These are phyloP conservation scores for Fallopia convolvulus DNA, from an alignment of 148 eudicot species.

Conservation along the genomic window DNA sequence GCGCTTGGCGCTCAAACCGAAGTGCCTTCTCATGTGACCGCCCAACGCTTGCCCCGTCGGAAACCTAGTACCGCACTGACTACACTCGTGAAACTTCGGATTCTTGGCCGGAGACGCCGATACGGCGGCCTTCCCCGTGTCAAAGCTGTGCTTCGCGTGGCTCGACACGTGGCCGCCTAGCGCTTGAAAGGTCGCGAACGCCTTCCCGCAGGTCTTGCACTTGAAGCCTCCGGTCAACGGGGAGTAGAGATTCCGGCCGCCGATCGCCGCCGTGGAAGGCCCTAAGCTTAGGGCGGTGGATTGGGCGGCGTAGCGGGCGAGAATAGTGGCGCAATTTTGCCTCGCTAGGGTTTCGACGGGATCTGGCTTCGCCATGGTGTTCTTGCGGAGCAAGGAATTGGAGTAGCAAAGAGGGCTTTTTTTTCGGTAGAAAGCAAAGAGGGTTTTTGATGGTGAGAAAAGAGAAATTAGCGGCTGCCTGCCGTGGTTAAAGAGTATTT, in stretches of 20 bases:
- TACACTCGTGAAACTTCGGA: slow-evolving; percentile 27
- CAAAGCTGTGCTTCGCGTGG: slow-evolving; percentile 21
- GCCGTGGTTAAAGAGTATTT: neutral
- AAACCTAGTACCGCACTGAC: slow-evolving; percentile 21
- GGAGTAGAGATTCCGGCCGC: neutral
- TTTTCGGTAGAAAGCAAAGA: neutral
- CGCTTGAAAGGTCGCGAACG: slow-evolving; percentile 31
- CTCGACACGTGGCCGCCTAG: slow-evolving; percentile 37
- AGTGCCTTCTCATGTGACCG: slow-evolving; percentile 34
- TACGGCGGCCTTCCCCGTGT: neutral
- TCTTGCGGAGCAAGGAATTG: neutral
- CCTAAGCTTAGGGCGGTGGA: neutral
- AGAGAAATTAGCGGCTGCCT: neutral
- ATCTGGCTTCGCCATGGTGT: neutral
- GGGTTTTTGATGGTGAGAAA: neutral
- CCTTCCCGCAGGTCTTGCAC: slow-evolving; percentile 30
- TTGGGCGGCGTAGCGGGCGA: neutral
- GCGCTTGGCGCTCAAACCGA: neutral
- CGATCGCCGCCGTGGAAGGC: neutral
- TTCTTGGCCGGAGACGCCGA: neutral
- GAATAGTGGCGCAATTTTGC: neutral
- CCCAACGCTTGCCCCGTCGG: slow-evolving; percentile 30
- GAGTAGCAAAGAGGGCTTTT: neutral
- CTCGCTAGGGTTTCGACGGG: slow-evolving; percentile 5
- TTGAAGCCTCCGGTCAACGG: neutral